Base-by-base conservation (phyloP, 176 grass and related monocot genomes). In the Avena eriantha region DNA sequence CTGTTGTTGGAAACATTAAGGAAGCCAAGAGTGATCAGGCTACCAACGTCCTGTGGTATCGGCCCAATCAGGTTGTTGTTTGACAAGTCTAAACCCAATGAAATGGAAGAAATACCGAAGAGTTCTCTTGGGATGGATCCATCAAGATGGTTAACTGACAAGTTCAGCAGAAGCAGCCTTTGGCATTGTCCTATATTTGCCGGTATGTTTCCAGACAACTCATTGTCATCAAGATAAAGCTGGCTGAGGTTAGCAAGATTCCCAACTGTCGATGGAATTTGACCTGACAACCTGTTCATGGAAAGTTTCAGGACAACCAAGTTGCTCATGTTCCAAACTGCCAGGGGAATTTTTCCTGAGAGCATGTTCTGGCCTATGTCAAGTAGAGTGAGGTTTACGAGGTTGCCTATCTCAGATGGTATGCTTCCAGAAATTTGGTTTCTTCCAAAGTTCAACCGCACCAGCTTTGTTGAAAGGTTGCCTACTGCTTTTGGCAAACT, bases 331-430 rank as follows among this genome's bases (percentile, higher is more conserved):
- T 85, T 90, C 24, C 95, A 72, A 48, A 95, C 73, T 4, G 51
- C 78, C 10, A 5, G 12, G 10, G 92, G 95, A 80, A 97, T 93
- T 47, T 22, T 3, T n/a, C 87, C 89, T 49, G 87, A 84, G 61
- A 93, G 85, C 77, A 76, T 86, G 41, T 95, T 97, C 18, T 86
- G 33, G 4, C 74, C 29, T 80, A 97, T 87, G 17, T 51, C 34
- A 78, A 97, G 56, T 0, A 59, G 21, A 54, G 17, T 49, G 29
- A 97, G 82, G 63, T 78, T 81, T 18, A 69, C 50, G 11, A 90
- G 34, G 6, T 83, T 92, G n/a, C 87, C 82, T 70, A 93, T 84
- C 31, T 76, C 83, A 33, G 31, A 15, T 79, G 88, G 80, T 87
- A 93, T 75, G 11, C 0, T 77, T 77, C 84, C 84, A 0, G 70